Evolutionary conservation across 225 moss, liverwort and hornwort species (phyloP).

Genomic region (Thuidium tamariscinum): DNA sequence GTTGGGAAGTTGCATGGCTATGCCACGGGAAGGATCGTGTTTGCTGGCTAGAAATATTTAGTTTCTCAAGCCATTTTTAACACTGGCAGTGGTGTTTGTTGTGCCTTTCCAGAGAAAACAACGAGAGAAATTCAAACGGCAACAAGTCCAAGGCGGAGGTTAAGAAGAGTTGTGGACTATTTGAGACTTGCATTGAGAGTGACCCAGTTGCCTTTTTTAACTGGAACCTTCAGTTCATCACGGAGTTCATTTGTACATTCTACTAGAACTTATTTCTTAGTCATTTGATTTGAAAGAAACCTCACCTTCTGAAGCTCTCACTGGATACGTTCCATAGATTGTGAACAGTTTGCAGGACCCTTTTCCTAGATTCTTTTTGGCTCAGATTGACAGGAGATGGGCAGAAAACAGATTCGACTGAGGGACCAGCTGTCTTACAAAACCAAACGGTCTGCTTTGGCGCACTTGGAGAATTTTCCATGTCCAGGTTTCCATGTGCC

Average conservation of each 20-base stretch:
- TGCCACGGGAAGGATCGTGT: background rate
- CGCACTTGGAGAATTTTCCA: background rate
- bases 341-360: background rate
- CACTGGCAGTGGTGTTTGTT: background rate
- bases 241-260: background rate
- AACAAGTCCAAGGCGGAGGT: slow-evolving; percentile 40
- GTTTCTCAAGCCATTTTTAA: background rate
- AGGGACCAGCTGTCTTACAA: background rate
- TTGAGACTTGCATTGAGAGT: background rate
- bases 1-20: background rate
- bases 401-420: background rate
- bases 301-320: background rate
- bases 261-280: background rate
- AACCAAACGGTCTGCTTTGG: background rate
- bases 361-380: background rate
- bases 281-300: background rate
- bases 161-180: background rate
- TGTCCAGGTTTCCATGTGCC: background rate
- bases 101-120: slow-evolving; percentile 52
- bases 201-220: background rate
- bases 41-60: background rate
- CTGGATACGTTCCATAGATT: background rate
- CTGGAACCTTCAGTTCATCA: background rate
- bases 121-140: slow-evolving; percentile 70
- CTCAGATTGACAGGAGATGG: background rate